Evolutionary conservation across 2,329 filamentous ascomycete genomes (phyloP).

Genomic region (Sporothrix globosa): DNA sequence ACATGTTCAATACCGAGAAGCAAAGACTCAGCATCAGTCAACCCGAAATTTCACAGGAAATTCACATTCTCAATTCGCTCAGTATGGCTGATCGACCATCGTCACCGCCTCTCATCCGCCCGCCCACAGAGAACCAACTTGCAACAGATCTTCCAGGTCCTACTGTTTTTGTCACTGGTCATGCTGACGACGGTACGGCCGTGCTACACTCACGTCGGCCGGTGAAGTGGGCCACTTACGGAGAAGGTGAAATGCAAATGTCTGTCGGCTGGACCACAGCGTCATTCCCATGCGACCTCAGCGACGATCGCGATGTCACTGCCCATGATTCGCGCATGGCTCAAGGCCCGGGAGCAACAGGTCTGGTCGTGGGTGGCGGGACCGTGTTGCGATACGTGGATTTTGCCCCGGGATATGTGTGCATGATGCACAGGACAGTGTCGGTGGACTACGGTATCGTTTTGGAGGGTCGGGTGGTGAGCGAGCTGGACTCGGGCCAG

Average conservation of each 20-base stretch:
- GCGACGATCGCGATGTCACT: conserved; percentile 35
- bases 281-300: conserved; percentile 35
- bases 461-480: conserved; percentile 35
- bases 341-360: conserved; percentile 28
- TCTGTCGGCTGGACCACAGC: conserved; percentile 36
- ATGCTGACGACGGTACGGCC: conserved; percentile 33
- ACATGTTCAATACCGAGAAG: not conserved
- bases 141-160: conserved; percentile 33
- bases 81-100: not conserved
- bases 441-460: conserved; percentile 39
- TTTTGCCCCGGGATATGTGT: conserved; percentile 42
- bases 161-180: conserved; percentile 35
- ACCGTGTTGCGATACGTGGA: conserved; percentile 40
- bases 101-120: not conserved
- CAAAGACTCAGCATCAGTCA: not conserved
- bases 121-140: conserved; percentile 6
- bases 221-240: conserved; percentile 33
- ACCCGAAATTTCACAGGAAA: not conserved
- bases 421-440: conserved; percentile 41
- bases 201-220: conserved; percentile 35
- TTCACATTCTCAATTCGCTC: no score
- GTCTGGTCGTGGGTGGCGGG: conserved; percentile 36
- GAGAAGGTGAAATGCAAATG: conserved; percentile 33
- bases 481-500: conserved; percentile 36
- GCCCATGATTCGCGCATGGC: conserved; percentile 35